Base-by-base conservation (phyloP, 805 yeast genomes). In the Candida piceae region DNA sequence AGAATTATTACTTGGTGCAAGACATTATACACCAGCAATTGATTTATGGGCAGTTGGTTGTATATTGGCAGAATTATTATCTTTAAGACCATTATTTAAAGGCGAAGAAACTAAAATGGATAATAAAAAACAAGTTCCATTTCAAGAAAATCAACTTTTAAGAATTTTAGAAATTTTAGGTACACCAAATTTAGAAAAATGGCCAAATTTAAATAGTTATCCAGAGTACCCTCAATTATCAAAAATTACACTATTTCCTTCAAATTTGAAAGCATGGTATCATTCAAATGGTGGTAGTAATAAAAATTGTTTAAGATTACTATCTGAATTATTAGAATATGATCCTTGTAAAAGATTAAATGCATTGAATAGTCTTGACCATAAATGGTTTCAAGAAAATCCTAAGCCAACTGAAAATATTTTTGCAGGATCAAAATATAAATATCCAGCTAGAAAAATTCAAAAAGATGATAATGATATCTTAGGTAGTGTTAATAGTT, bases 41-140 rank as follows among this genome's bases (percentile, higher is more conserved):
- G 96, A 93, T 63, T 58, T 85, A 24, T 89, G 97, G 97, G 95
- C 97, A 0, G 86, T 85, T 4, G 97, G 97, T 0, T 89, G 97
- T 58, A 89, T 89, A 4, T 66, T 90, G 48, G 97, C 96, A 0
- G 99, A 93, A 56, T 64, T 93, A 35, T 66, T 93, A 11, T 85
- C 95, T 1, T 62, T 93, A 22, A 66, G 96, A 49, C 99, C 99
- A 0, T 80, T 93, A 8, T 93, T 93, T 65, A 93, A 93, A 58
- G 98, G 98, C 36, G 98, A 93, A 61, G 99, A 93, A 55, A 93
- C 95, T 11, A 90, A 90, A 50, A 84, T 90, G 74, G 97, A 89
- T 57, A 84, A 84, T 48, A 90, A 88, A 54, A 89, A 90, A 54
- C 82, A 79, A 38, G 89, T 90, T 4, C 97, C 97, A 2, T 93